phyloP scores from a whole-genome alignment of 768 basidiomycete species.

The Lanmaoa rubissima region DNA sequence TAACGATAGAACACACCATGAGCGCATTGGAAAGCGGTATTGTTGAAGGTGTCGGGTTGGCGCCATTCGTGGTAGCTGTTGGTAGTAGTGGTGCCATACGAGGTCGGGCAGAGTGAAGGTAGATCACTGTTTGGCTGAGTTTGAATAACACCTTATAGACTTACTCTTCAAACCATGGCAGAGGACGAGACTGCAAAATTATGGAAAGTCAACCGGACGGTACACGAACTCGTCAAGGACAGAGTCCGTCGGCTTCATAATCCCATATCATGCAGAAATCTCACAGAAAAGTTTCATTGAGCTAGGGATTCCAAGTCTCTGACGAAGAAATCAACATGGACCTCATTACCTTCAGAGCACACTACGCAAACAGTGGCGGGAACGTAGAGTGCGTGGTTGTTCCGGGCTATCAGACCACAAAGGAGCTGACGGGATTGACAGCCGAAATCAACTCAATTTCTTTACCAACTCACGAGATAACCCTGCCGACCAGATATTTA shows the following conservation, averaged over 20 bases:
- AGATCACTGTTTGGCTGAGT: conserved; percentile 46
- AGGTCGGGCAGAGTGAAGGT: conserved; percentile 15
- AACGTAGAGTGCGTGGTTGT: conserved; percentile 73
- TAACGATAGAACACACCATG: conserved; percentile 42
- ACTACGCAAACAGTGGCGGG: conserved; percentile 72
- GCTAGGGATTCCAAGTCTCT: conserved; percentile 87
- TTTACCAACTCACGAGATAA: conserved; percentile 73
- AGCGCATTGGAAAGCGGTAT: conserved; percentile 46
- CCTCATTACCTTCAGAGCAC: conserved; percentile 69
- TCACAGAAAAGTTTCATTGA: conserved; percentile 16
- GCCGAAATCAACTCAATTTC: conserved; percentile 88
- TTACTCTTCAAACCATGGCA: conserved; percentile 46
- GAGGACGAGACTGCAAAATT: conserved; percentile 85
- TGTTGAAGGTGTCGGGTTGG: conserved; percentile 29
- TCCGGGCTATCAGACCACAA: background rate
- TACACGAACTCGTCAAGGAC: conserved; percentile 95
- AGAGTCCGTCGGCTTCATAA: conserved; percentile 52
- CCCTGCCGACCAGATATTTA: conserved; percentile 77
- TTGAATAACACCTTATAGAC: conserved; percentile 40
- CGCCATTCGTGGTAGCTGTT: conserved; percentile 36
- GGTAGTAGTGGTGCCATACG: conserved; percentile 41
- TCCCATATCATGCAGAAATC: conserved; percentile 9
- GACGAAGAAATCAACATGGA: conserved; percentile 94
- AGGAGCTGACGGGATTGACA: conserved; percentile 32
- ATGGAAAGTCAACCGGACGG: conserved; percentile 95